phyloP scores from a whole-genome alignment of 116 monocot species.

The Dioscorea cayenensis region DNA sequence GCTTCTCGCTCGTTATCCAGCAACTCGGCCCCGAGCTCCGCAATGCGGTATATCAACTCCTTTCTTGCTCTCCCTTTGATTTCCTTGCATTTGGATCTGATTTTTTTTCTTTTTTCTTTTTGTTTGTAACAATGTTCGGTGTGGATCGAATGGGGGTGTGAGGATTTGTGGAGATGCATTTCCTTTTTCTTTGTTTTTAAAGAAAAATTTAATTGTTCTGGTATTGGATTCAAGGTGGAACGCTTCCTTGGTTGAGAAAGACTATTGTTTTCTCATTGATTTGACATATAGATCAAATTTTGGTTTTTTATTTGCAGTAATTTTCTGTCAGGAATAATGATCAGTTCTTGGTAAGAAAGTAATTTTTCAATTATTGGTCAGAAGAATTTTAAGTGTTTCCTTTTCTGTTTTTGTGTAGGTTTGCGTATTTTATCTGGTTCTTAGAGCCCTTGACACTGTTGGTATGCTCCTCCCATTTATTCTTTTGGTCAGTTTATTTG shows the following conservation, averaged over 20 bases:
- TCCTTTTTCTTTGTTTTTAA: too few relatives aligned
- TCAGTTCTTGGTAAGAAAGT: too few relatives aligned
- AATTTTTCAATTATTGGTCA: too few relatives aligned
- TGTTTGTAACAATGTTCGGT: neutral
- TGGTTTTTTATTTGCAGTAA: too few relatives aligned
- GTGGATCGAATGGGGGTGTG: too few relatives aligned
- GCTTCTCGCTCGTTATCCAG: conserved; percentile 94
- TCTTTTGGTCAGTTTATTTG: neutral
- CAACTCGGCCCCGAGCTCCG: conserved; percentile 77
- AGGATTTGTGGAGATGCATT: too few relatives aligned
- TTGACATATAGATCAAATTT: too few relatives aligned
- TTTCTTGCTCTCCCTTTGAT: neutral
- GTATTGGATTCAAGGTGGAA: too few relatives aligned
- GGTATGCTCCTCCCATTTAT: conserved; percentile 36
- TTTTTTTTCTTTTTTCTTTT: neutral
- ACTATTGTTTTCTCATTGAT: too few relatives aligned
- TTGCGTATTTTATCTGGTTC: conserved; percentile 55
- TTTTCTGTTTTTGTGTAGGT: conserved; percentile 48
- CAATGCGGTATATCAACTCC: conserved; percentile 52
- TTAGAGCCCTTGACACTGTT: conserved; percentile 57
- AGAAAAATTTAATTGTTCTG: too few relatives aligned
- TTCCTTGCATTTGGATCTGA: neutral
- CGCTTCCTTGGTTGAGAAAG: too few relatives aligned
- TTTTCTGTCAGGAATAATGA: too few relatives aligned
- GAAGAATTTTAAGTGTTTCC: neutral